phyloP scores from a whole-genome alignment of 2,329 filamentous ascomycete species.

The Calonectria pseudoreteaudii region DNA sequence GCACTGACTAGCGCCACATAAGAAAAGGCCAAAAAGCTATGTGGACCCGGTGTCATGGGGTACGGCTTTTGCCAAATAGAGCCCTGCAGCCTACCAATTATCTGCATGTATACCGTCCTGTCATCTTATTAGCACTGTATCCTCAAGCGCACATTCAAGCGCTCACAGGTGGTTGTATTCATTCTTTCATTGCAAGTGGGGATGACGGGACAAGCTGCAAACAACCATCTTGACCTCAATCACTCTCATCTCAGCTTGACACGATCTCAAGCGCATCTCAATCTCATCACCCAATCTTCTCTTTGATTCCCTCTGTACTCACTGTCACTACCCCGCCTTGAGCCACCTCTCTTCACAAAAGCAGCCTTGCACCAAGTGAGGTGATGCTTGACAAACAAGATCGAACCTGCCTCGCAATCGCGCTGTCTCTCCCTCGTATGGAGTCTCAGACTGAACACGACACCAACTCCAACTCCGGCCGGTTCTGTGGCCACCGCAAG shows the following conservation, averaged over 20 bases:
- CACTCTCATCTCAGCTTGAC: constrained; percentile 9
- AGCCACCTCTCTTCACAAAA: constrained; percentile 2
- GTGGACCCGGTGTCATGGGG: neutral
- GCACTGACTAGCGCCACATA: neutral
- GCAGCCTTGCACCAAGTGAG: constrained; percentile 3
- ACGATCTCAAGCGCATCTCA: neutral
- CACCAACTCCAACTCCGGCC: neutral
- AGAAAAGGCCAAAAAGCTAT: neutral
- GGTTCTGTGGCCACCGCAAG: neutral
- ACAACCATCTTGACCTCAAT: constrained; percentile 8
- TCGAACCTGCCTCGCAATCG: constrained; percentile 13
- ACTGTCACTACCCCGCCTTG: neutral
- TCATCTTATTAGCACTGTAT: constrained; percentile 11
- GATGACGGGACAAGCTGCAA: constrained; percentile 24
- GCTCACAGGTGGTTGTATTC: constrained; percentile 13
- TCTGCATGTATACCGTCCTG: constrained; percentile 3
- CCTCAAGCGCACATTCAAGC: constrained; percentile 5
- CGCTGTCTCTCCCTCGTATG: constrained; percentile 21
- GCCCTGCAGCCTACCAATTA: neutral
- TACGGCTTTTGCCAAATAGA: neutral
- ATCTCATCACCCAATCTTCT: neutral
- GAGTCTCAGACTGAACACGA: constrained; percentile 8
- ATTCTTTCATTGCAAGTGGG: constrained; percentile 18
- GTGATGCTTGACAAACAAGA: constrained; percentile 16
- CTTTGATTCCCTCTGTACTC: neutral